Conservation (phyloP, 495 filamentous ascomycete genomes). For the Podospora appendiculata region DNA sequence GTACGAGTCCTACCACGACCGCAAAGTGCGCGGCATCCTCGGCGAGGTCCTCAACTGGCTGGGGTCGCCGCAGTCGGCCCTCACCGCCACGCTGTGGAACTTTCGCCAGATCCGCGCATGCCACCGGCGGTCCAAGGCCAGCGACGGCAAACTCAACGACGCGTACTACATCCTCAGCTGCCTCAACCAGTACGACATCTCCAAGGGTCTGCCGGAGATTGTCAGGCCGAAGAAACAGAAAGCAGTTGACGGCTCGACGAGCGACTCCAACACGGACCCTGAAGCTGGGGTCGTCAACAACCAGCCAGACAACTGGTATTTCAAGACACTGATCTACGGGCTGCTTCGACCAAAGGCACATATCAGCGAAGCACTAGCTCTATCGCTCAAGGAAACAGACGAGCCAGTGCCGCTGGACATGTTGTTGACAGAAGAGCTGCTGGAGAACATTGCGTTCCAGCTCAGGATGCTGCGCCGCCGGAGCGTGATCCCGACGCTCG, state of each 20-base stretch:
- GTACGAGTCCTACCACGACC: slow-evolving; percentile 1
- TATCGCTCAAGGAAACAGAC: too few species aligned
- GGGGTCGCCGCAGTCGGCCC: slow-evolving; percentile 5
- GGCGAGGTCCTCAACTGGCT: slow-evolving; percentile 2
- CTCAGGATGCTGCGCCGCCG: slow-evolving; percentile 3
- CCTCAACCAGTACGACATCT: slow-evolving; percentile 6
- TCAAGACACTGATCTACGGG: neutral
- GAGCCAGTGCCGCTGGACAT: neutral
- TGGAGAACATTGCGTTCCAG: neutral
- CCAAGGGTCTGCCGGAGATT: neutral
- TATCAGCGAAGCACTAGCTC: neutral
- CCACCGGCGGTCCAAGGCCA: neutral
- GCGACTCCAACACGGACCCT: too few species aligned
- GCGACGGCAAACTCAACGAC: neutral
- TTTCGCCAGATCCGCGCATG: slow-evolving; percentile 4
- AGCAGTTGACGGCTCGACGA: too few species aligned
- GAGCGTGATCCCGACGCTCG: slow-evolving; percentile 2
- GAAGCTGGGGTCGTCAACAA: neutral
- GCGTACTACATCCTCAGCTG: slow-evolving; percentile 9
- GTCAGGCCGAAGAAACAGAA: neutral
- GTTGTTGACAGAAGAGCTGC: neutral
- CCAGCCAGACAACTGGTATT: neutral
- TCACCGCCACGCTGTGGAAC: slow-evolving; percentile 7
- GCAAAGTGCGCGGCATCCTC: neutral
- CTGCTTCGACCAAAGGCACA: neutral